A percentile compares a stretch with the other conserved stretches of the same genome.
Evolutionary conservation across 163 green algal species (phyloP).

Genomic region (Scenedesmus sp.): DNA sequence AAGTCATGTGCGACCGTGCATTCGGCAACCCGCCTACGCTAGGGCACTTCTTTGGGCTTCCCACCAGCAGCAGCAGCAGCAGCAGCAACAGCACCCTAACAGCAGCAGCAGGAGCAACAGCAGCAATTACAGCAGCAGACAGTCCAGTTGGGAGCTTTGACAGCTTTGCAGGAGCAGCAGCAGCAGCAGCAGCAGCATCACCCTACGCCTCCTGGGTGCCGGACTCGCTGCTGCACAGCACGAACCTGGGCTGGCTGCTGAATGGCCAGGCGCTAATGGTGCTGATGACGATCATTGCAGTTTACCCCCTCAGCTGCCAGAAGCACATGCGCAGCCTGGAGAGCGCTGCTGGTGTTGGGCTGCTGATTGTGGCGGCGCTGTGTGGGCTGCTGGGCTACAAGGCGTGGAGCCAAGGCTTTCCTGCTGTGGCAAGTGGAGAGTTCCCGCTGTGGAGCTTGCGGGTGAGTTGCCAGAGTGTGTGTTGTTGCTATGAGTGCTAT

Average conservation of each 20-base stretch:
- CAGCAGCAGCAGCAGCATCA: background rate
- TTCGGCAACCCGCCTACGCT: background rate
- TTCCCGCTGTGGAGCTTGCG: conserved; percentile 28
- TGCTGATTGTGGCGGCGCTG: conserved; percentile 55
- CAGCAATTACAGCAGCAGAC: background rate
- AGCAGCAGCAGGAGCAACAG: background rate
- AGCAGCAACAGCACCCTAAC: background rate
- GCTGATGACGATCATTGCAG: conserved; percentile 55
- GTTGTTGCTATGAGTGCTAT: background rate
- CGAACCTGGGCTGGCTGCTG: background rate
- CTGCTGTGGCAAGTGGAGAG: conserved; percentile 20
- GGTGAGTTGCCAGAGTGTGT: background rate
- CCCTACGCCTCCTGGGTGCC: background rate
- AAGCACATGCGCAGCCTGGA: conserved; percentile 72
- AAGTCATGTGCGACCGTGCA: conserved; percentile 32
- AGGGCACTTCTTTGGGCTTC: background rate
- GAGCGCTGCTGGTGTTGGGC: conserved; percentile 56
- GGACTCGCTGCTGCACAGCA: background rate
- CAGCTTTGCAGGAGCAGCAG: conserved; percentile 6
- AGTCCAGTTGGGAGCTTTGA: background rate
- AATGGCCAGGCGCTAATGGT: conserved; percentile 62
- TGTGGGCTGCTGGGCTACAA: background rate
- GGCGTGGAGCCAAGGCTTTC: background rate
- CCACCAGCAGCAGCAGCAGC: background rate
- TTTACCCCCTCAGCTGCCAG: conserved; percentile 69